These are phyloP conservation scores for Aspergillus tubingensis DNA, from an alignment of 2,329 filamentous ascomycete genomes.

Conservation along the genomic window DNA sequence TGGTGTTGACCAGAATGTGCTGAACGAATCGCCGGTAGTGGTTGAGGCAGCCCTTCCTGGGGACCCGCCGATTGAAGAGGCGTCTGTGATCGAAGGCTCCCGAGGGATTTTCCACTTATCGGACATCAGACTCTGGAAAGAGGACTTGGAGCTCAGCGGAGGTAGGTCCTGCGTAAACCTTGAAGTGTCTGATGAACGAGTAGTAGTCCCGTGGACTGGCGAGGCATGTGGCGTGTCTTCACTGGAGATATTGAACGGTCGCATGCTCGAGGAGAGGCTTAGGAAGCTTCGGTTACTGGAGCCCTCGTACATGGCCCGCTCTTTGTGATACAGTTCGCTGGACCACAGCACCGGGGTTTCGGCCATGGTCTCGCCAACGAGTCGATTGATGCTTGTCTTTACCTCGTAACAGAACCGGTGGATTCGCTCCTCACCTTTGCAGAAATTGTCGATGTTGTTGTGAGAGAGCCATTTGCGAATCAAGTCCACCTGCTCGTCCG, in stretches of 20 bases:
- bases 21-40: slow-evolving; percentile 69
- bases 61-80: slow-evolving; percentile 61
- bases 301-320: slow-evolving; percentile 52
- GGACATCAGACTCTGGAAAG: slow-evolving; percentile 70
- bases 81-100: slow-evolving; percentile 63
- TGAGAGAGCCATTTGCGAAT: slow-evolving; percentile 80
- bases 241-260: slow-evolving; percentile 45
- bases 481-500: slow-evolving; percentile 89
- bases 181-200: slow-evolving; percentile 35
- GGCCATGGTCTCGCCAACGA: slow-evolving; percentile 80
- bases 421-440: slow-evolving; percentile 89
- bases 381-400: slow-evolving; percentile 78
- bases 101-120: slow-evolving; percentile 62
- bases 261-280: slow-evolving; percentile 44
- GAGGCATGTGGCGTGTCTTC: slow-evolving; percentile 42
- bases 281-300: slow-evolving; percentile 40
- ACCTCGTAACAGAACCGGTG: slow-evolving; percentile 92
- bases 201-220: slow-evolving; percentile 28
- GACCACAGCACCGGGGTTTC: slow-evolving; percentile 90
- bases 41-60: slow-evolving; percentile 68
- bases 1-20: slow-evolving; percentile 89
- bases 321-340: slow-evolving; percentile 80
- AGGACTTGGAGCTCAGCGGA: slow-evolving; percentile 57
- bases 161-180: slow-evolving; percentile 38
- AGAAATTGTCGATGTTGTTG: slow-evolving; percentile 86